Evolutionary conservation across 805 yeast genomes (phyloP).

Genomic region (Metschnikowia similis): DNA sequence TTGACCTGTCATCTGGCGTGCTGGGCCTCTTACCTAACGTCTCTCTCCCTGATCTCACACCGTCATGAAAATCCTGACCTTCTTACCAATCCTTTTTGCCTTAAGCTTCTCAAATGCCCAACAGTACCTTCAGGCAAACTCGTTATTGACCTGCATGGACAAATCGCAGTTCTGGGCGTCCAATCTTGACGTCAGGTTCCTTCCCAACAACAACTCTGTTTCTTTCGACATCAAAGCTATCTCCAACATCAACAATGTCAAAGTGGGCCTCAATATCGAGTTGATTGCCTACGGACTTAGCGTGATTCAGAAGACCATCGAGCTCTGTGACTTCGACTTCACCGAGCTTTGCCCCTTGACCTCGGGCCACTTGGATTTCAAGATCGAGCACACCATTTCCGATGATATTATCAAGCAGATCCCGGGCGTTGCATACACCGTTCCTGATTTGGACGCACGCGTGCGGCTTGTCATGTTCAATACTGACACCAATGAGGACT

Average conservation of each 20-base stretch:
- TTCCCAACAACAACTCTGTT: conserved; percentile 60
- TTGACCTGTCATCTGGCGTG: no score
- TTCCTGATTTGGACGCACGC: conserved; percentile 93
- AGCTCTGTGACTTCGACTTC: conserved; percentile 58
- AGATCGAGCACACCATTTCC: conserved; percentile 44
- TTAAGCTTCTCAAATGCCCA: conserved; percentile 17
- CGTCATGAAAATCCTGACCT: background rate
- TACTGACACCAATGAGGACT: conserved; percentile 37
- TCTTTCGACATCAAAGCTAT: conserved; percentile 69
- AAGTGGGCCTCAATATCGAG: conserved; percentile 61
- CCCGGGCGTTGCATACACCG: conserved; percentile 81
- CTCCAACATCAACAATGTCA: conserved; percentile 64
- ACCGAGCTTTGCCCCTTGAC: conserved; percentile 68
- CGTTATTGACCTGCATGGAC: conserved; percentile 89
- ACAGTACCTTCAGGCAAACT: conserved; percentile 46
- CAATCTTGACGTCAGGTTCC: conserved; percentile 69
- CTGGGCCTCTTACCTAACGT: no score
- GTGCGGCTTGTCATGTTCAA: conserved; percentile 64
- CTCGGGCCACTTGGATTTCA: conserved; percentile 80
- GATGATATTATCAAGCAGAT: conserved; percentile 44
- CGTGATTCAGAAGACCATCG: conserved; percentile 48
- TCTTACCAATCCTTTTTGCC: background rate
- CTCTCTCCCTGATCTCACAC: background rate
- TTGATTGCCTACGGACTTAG: conserved; percentile 80
- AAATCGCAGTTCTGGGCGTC: conserved; percentile 84